Conservation (phyloP, 805 yeast genomes). For the Starmerella powellii region DNA sequence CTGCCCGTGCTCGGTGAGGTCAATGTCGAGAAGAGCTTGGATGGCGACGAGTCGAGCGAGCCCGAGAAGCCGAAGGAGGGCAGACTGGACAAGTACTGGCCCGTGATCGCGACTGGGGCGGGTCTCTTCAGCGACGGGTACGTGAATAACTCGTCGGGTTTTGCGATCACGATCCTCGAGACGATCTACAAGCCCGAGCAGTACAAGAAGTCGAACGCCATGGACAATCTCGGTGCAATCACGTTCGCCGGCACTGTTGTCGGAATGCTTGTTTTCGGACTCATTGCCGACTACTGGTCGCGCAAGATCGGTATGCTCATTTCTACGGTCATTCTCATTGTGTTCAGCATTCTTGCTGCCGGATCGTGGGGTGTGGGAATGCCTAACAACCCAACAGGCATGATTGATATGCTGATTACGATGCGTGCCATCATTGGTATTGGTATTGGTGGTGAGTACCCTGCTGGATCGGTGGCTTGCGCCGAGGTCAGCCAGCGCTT, state of each 20-base stretch:
- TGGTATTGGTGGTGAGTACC: constrained; percentile 92
- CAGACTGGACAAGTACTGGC: constrained; percentile 38
- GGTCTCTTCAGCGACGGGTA: constrained; percentile 92
- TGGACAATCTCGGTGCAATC: constrained; percentile 70
- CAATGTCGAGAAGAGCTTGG: not conserved
- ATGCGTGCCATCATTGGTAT: constrained; percentile 81
- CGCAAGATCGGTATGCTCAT: constrained; percentile 74
- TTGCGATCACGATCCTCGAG: constrained; percentile 60
- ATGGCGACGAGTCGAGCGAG: not conserved
- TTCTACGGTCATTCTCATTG: constrained; percentile 61
- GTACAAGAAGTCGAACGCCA: constrained; percentile 53
- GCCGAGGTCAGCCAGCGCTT: constrained; percentile 76
- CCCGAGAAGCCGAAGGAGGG: constrained; percentile 1
- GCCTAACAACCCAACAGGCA: constrained; percentile 45
- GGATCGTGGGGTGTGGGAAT: constrained; percentile 78
- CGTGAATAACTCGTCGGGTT: constrained; percentile 69
- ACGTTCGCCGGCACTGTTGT: constrained; percentile 87
- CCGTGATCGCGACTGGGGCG: constrained; percentile 76
- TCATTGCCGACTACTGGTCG: constrained; percentile 63
- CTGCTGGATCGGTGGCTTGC: constrained; percentile 85
- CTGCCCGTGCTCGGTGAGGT: not conserved
- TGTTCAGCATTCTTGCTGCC: constrained; percentile 67
- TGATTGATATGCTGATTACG: constrained; percentile 71
- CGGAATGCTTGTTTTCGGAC: constrained; percentile 75
- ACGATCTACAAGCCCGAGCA: constrained; percentile 48